Base-by-base conservation (phyloP, 1,284 basidiomycete genomes). In the Tilletia indica region DNA sequence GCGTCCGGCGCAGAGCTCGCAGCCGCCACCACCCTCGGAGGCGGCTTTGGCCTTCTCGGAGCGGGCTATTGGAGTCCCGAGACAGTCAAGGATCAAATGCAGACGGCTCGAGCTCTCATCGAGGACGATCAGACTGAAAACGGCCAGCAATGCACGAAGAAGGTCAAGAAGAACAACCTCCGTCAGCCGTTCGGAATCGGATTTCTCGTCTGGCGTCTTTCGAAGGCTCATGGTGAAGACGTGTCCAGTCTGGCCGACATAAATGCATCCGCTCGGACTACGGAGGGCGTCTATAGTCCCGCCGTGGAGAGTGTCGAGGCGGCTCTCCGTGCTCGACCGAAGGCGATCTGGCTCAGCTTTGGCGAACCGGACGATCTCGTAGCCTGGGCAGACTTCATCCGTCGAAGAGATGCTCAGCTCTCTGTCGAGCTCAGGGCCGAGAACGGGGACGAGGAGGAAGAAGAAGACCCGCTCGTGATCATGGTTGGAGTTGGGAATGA, bases 41-140 rank as follows among this genome's bases (percentile, higher is more conserved):
- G 81, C 49, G 81, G 78, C 8, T 76, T 83, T 9, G 82, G 82
- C n/a, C 82, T 82, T 69, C 75, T 83, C 68, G 82, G 81, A 21
- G 82, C 82, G 1, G 82, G 82, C 47, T 81, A 80, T 68, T 78
- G 74, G 61, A n/a, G 9, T 16, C 34, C 61, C 12, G 71, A 71
- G 0, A 69, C 73, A 0, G 36, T 70, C 38, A 69, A 69, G 48
- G 31, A 34, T 36, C 61, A 64, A 9, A 71, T 83, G 5, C 56
- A 72, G 14, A 14, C 63, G 25, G 80, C 83, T 61, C 68, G 79
- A 5, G 58, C 68, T 0, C 71, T 73, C 36, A 51, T 67, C 3
- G 54, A 47, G 9, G 14, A 42, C 16, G 36, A 54, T 31, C 25
- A 31, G 25, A 31, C 25, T 31, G 25, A 31, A 31, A 31, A 31